A percentile compares a stretch with the other conserved stretches of the same genome.
These are phyloP conservation scores for Sporothrix inflata DNA, from an alignment of 2,329 filamentous ascomycete genomes.

Conservation along the genomic window DNA sequence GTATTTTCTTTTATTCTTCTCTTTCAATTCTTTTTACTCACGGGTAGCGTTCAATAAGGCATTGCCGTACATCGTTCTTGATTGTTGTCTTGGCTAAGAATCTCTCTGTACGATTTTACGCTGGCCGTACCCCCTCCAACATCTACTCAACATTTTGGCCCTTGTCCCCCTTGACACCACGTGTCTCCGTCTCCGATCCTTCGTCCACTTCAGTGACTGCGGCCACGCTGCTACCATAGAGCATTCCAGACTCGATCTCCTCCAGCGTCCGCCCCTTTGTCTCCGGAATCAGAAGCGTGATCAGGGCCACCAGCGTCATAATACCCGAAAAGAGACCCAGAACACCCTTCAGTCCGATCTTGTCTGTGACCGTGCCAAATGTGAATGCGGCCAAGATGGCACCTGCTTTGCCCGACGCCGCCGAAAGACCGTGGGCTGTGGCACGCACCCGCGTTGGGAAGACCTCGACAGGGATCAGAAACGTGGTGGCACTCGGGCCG, in stretches of 20 bases:
- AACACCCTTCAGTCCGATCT: slow-evolving; percentile 18
- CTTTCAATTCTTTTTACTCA: no score
- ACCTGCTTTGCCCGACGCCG: slow-evolving; percentile 46
- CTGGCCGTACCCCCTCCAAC: background rate
- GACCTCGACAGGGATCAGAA: background rate
- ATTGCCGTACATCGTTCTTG: background rate
- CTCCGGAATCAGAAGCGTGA: background rate
- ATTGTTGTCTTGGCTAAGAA: background rate
- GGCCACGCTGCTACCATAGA: background rate
- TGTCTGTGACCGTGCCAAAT: slow-evolving; percentile 14
- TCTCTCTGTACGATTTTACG: background rate
- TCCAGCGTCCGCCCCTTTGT: background rate
- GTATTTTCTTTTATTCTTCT: background rate
- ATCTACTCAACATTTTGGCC: background rate
- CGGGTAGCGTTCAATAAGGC: no score
- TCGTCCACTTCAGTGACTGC: background rate
- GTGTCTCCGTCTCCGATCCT: background rate
- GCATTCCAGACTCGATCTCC: background rate
- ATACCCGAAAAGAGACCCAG: slow-evolving; percentile 19
- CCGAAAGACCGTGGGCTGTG: background rate
- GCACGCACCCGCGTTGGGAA: background rate
- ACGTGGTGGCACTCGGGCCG: background rate
- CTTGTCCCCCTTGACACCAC: background rate
- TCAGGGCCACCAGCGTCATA: background rate
- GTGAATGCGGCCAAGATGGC: slow-evolving; percentile 48